These are phyloP conservation scores for Penicillium sp. DNA, from an alignment of 2,329 filamentous ascomycete species.

Conservation along the genomic window DNA sequence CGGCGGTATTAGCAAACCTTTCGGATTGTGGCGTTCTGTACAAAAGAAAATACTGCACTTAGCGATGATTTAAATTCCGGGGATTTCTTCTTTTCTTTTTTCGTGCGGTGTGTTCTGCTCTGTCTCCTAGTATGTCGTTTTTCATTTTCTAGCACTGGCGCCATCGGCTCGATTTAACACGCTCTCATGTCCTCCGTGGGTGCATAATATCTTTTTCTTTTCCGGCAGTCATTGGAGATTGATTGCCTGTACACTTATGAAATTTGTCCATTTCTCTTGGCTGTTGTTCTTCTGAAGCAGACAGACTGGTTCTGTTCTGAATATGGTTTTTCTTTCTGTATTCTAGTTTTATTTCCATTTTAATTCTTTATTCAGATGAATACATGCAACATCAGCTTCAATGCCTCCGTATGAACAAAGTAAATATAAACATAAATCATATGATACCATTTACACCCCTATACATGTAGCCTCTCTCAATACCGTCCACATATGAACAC, in stretches of 20 bases:
- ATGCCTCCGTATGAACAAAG: too few relatives aligned
- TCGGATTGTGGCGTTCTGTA: not conserved
- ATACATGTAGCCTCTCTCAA: too few relatives aligned
- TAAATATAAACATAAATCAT: too few relatives aligned
- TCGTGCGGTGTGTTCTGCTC: not conserved
- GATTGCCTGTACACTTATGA: not conserved
- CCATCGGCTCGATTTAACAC: not conserved
- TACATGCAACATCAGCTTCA: not conserved
- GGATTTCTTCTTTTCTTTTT: conserved; percentile 3
- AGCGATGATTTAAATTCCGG: not conserved
- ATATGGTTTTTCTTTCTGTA: not conserved
- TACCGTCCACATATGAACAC: not conserved
- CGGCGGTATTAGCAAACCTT: not conserved
- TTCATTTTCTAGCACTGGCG: not conserved
- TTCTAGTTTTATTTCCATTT: not conserved
- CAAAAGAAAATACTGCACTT: conserved; percentile 1
- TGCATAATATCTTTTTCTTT: not conserved
- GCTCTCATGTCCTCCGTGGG: not conserved
- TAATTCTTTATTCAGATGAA: not conserved
- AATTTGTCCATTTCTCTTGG: not conserved
- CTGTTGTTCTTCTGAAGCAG: not conserved
- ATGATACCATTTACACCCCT: too few relatives aligned
- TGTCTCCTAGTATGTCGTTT: not conserved
- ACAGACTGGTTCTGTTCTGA: not conserved
- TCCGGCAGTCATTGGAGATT: not conserved